These are phyloP conservation scores for Cyclocybe cylindracea DNA, from an alignment of 768 basidiomycete species.

Conservation along the genomic window DNA sequence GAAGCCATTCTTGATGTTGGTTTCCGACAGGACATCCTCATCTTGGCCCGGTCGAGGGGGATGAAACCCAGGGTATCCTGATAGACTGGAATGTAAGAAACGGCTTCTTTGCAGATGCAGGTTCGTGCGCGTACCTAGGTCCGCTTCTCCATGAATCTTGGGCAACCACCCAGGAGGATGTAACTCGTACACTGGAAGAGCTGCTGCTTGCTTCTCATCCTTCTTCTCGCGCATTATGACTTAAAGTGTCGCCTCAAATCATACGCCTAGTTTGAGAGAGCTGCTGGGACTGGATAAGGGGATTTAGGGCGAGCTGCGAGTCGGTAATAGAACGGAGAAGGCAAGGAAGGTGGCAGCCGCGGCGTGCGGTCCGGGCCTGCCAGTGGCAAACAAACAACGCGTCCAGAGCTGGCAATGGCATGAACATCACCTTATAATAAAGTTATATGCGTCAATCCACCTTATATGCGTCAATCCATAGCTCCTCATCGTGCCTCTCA, in stretches of 20 bases:
- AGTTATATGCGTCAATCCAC: constrained; percentile 57
- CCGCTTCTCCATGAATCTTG: constrained; percentile 61
- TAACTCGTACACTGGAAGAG: constrained; percentile 59
- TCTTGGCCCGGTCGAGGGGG: constrained; percentile 76
- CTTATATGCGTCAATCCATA: constrained; percentile 56
- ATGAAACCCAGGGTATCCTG: constrained; percentile 77
- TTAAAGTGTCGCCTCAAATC: constrained; percentile 11
- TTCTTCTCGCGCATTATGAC: constrained; percentile 35
- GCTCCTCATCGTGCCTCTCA: constrained; percentile 54
- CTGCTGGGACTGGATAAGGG: no score
- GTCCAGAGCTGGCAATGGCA: background rate
- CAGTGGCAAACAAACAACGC: background rate
- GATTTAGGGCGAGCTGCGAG: no score
- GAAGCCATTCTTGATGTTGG: constrained; percentile 69
- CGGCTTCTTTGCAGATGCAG: background rate
- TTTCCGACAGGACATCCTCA: constrained; percentile 69
- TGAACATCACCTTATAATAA: no score
- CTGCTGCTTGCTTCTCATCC: constrained; percentile 25
- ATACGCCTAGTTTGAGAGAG: constrained; percentile 11
- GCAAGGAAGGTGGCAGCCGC: no score
- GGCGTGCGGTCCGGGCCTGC: no score
- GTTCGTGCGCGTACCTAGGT: constrained; percentile 54
- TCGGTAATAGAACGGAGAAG: no score
- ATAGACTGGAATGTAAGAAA: background rate
- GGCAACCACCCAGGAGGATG: constrained; percentile 78